Conservation (phyloP, 306 rosid species). For the Clitoria ternatea region DNA sequence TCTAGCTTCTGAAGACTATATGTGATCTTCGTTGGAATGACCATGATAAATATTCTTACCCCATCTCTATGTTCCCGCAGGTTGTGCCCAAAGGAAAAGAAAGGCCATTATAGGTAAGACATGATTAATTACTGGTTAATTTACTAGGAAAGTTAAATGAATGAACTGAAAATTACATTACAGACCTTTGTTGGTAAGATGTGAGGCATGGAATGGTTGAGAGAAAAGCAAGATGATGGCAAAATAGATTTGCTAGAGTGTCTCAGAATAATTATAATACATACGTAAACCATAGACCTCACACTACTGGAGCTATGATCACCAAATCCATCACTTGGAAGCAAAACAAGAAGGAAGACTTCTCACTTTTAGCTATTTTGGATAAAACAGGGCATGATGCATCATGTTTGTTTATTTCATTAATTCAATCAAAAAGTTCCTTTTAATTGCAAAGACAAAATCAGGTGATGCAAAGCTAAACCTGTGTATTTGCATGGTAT, state of each 20-base stretch:
- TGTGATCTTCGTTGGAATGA: neutral
- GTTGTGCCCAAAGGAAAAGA: neutral
- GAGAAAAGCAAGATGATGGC: neutral
- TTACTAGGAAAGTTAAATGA: neutral
- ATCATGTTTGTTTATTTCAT: neutral
- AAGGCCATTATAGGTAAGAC: neutral
- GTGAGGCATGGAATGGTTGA: neutral
- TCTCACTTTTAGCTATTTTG: neutral
- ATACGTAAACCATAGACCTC: neutral
- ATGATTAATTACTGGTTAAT: neutral
- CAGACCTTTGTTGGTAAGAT: slow-evolving; percentile 1
- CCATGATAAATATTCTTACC: neutral
- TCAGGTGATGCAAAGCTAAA: neutral
- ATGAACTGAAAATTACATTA: neutral
- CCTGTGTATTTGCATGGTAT: slow-evolving; percentile 60
- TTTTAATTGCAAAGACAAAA: neutral
- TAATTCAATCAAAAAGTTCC: neutral
- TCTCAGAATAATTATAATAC: neutral
- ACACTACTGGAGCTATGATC: neutral
- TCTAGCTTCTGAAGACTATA: neutral
- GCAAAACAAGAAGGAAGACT: neutral
- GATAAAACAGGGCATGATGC: neutral
- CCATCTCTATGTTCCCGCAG: neutral
- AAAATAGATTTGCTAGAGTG: neutral
- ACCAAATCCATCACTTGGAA: neutral